These are phyloP conservation scores for Tripidium arundinaceum DNA, from an alignment of 202 grass and related monocot species.

Conservation along the genomic window DNA sequence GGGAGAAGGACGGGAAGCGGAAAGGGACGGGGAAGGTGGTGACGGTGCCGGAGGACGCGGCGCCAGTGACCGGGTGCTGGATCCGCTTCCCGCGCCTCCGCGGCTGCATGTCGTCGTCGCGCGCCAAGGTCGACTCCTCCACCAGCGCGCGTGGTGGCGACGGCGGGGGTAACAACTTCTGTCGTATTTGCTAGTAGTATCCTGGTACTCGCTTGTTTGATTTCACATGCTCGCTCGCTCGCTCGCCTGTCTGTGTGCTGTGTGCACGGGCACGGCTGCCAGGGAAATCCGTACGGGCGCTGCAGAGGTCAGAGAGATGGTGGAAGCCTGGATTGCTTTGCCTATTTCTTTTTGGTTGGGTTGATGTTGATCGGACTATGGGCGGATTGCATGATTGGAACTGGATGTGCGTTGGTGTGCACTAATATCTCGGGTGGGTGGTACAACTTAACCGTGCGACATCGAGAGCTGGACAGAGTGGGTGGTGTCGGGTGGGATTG, in stretches of 20 bases:
- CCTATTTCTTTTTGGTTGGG: not conserved
- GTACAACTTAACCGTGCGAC: slow-evolving; percentile 22
- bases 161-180: slow-evolving; percentile 42
- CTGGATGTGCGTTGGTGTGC: slow-evolving; percentile 39
- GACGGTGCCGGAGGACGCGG: slow-evolving; percentile 36
- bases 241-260: not conserved
- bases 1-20: slow-evolving; percentile 14
- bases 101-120: slow-evolving; percentile 73
- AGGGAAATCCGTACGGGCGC: not conserved
- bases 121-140: slow-evolving; percentile 90
- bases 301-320: slow-evolving; percentile 24
- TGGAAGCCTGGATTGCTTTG: too few relatives aligned
- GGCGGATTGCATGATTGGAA: slow-evolving; percentile 31
- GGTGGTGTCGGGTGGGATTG: slow-evolving; percentile 35
- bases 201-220: not conserved
- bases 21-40: not conserved
- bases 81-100: slow-evolving; percentile 66
- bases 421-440: slow-evolving; percentile 39
- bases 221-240: not conserved
- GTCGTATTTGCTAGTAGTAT: not conserved
- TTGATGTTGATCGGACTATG: slow-evolving; percentile 15
- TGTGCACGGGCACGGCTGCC: slow-evolving; percentile 4
- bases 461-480: slow-evolving; percentile 18
- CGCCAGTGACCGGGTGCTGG: slow-evolving; percentile 67
- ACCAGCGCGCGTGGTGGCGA: slow-evolving; percentile 46